Base-by-base conservation (phyloP, 208 protist genomes). In the Acanthamoeba rhysodes region DNA sequence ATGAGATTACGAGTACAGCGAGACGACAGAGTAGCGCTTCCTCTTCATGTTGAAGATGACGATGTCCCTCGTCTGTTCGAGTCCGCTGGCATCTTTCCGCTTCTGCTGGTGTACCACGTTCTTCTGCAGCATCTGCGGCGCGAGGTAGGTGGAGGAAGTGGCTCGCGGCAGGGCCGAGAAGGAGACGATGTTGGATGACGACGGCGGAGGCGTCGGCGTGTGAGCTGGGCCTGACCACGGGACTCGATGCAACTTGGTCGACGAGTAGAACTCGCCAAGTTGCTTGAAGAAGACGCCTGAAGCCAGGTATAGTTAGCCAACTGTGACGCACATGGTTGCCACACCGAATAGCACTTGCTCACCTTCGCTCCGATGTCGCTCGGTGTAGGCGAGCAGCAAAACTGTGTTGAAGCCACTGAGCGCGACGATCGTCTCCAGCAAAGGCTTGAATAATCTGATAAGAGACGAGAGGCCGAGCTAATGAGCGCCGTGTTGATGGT, bases 41-140 rank as follows among this genome's bases (percentile, higher is more conserved):
- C 82, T 22, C 82, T 62, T 90, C 82, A 90, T 90, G 82, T 90
- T 57, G 82, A 90, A 90, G 45, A 90, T 57, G 55, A 90, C 82
- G 82, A 90, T 90, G 50, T 90, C 82, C 45, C 41, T 90, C 27
- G 82, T 68, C 29, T 57, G 45, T 5, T 45, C 41, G 14, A 90
- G 82, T 8, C 55, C 50, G 78, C 48, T 29, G 78, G 27, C 29
- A 45, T 57, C 53, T 14, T 53, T 34, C 24, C 41, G 16, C 53
- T 57, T 66, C 29, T 90, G n/a, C 59, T 62, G 45, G 8, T 87
- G 12, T 7, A 90, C 55, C 72, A 45, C 32, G 72, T 80, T 45
- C 72, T 80, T 80, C 22, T 80, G 72, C 14, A 80, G 72, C 72
- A 45, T 80, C 32, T 80, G 72, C 32, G 72, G 72, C 32, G 37